Evolutionary conservation across 352 stramenopile species (phyloP).

Genomic region (Pythium rishiriense): DNA sequence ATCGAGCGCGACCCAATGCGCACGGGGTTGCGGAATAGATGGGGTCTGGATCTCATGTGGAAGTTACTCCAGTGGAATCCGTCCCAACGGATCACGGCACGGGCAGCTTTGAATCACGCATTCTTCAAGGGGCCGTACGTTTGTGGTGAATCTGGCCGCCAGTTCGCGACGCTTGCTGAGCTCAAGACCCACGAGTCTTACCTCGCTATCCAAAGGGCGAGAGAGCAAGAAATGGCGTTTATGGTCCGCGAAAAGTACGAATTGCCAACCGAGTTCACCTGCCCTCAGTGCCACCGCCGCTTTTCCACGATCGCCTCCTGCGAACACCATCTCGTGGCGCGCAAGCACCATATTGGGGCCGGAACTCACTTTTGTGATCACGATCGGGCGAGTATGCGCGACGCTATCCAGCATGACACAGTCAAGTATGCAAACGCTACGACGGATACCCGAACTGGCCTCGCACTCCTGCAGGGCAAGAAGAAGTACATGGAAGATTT

Average conservation of each 20-base stretch:
- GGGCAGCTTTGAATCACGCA: slow-evolving; percentile 79
- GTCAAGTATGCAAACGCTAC: slow-evolving; percentile 23
- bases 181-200: slow-evolving; percentile 64
- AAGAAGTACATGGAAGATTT: slow-evolving; percentile 94
- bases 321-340: slow-evolving; percentile 53
- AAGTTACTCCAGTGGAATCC: slow-evolving; percentile 93
- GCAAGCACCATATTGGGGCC: slow-evolving; percentile 34
- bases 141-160: slow-evolving; percentile 54
- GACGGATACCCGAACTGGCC: slow-evolving; percentile 26
- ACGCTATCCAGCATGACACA: slow-evolving; percentile 30
- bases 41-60: slow-evolving; percentile 92
- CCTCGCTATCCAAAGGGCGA: slow-evolving; percentile 46
- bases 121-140: slow-evolving; percentile 86
- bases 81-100: slow-evolving; percentile 77
- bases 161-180: slow-evolving; percentile 67
- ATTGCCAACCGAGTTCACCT: slow-evolving; percentile 47
- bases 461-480: slow-evolving; percentile 87
- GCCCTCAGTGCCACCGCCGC: slow-evolving; percentile 55
- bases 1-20: slow-evolving; percentile 89
- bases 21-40: slow-evolving; percentile 82
- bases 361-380: slow-evolving; percentile 61
- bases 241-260: slow-evolving; percentile 61
- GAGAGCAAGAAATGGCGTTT: slow-evolving; percentile 52
- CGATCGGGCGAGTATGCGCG: slow-evolving; percentile 31
- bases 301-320: slow-evolving; percentile 71